Base-by-base conservation (phyloP, 768 basidiomycete species). In the Royoungia palumana region DNA sequence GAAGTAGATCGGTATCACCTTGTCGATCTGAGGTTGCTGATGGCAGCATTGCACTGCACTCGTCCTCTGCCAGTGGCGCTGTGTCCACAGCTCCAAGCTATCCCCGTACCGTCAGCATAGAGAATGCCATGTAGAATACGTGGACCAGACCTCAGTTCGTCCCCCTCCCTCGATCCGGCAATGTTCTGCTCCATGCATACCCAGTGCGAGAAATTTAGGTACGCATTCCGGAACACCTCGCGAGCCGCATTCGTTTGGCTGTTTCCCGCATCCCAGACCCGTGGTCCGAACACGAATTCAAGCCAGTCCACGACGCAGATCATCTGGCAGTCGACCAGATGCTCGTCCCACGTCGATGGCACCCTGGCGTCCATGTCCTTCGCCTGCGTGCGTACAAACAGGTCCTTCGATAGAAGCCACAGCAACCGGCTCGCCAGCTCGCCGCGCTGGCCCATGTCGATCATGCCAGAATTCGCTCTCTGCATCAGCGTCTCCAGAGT, bases 31-130 rank as follows among this genome's bases (percentile, higher is more conserved):
- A 5, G 40, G 50, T 28, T 53, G 61, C 19, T 35, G 38, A 14
- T 46, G 49, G 30, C 43, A 49, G 22, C 62, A 55, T 22, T 58
- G 62, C n/a, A 55, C 41, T 7, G 35, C 60, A 21, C 53, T 47
- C 6, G 61, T 63, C 21, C 52, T 41, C 21, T 54, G 49, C 46
- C 46, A 52, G 22, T 28, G 28, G 11, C 28, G 28, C 12, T 28
- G 28, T 28, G 28, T 28, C 28, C 28, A 28, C 28, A 28, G 28
- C 6, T 32, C 12, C 46, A 54, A 21, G 6, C 51, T 37, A 35
- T n/a, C 14, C 10, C 5, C 2, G 11, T 9, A 28, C 2, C n/a
- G 28, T 54, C 28, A 30, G 44, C 14, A 14, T 14, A 12, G 13
- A 3, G 44, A 5, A 19, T 20, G 6, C 19, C 6, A 1, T 6